Base-by-base conservation (phyloP, 768 basidiomycete genomes). In the Suillus cothurnatus region DNA sequence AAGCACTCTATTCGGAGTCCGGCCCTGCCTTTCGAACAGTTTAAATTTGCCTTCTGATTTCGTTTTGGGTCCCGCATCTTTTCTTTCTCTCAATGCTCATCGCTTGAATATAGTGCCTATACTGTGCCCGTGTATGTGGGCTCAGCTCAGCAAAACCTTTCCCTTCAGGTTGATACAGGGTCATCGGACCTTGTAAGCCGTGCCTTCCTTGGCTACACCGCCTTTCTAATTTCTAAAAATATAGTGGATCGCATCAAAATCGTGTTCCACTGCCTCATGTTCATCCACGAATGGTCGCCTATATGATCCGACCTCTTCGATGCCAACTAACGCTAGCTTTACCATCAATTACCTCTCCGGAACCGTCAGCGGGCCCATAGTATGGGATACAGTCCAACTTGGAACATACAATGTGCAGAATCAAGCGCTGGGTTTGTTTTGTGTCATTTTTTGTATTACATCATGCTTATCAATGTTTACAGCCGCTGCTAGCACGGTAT, bases 131-230 rank as follows among this genome's bases (percentile, higher is more conserved):
- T 90, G 6, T 75, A 71, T 23, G 78, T 92, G 28, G 91, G 92
- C 14, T 61, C 74, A 8, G 75, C 72, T 11, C 71, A 71, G 38
- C 83, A 89, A 63, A 82, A 81, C 28, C 76, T 90, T 28, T 86
- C 84, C 7, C 76, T 93, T 2, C 91, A 93, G 71, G 83, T 94
- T 43, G 92, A 94, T 70, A 92, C 90, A 0, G 93, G 93, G 34
- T 93, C 93, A 0, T 91, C 91, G 0, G 92, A 94, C 77, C 80
- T 92, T 31, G 91, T 92, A 64, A 69, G 86, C 79, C 36, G 11
- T 38, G 38, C 38, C n/a, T 61, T 66, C 36, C 47, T 55, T 41
- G 62, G 28, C 12, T n/a, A 45, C 52, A 23, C 11, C 19, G 55
- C 58, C 58, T 61, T 45, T 52, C 23, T 36, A 58, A 32, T 60